Percentiles rank a stretch among this genome's conserved stretches.
These are phyloP conservation scores for Coccinonectria pachysandricola DNA, from an alignment of 2,329 filamentous ascomycete genomes.

Conservation along the genomic window DNA sequence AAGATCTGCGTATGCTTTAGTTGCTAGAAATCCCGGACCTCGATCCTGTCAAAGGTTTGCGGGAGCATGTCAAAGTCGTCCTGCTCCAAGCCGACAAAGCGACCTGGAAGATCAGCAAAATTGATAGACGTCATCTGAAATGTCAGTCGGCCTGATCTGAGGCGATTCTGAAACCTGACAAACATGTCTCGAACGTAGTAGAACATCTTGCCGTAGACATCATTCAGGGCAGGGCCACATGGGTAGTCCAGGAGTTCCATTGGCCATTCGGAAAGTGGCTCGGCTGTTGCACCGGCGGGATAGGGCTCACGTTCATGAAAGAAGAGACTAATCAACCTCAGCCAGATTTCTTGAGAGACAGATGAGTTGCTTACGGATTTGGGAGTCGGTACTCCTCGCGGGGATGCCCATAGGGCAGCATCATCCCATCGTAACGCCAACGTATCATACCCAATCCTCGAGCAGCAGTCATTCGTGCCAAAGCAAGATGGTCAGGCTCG, in stretches of 20 bases:
- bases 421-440: constrained; percentile 15
- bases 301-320: background rate
- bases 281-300: constrained; percentile 6
- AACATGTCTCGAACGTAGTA: constrained; percentile 15
- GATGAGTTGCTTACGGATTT: constrained; percentile 19
- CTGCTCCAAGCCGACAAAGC: background rate
- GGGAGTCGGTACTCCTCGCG: constrained; percentile 3
- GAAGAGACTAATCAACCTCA: constrained; percentile 11
- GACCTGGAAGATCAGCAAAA: background rate
- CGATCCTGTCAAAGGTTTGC: constrained; percentile 10
- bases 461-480: constrained; percentile 10
- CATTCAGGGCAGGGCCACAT: constrained; percentile 9
- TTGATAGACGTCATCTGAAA: constrained; percentile 2
- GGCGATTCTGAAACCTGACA: constrained; percentile 11
- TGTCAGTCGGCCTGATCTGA: constrained; percentile 1
- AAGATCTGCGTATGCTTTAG: no score
- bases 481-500: constrained; percentile 1
- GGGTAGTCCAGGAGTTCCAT: constrained; percentile 15
- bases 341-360: no score
- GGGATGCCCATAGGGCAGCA: constrained; percentile 15
- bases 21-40: no score
- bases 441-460: constrained; percentile 7
- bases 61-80: no score
- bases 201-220: constrained; percentile 21
- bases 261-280: constrained; percentile 20